Conservation (phyloP, 352 stramenopile species). For the Pythium sukuiense region DNA sequence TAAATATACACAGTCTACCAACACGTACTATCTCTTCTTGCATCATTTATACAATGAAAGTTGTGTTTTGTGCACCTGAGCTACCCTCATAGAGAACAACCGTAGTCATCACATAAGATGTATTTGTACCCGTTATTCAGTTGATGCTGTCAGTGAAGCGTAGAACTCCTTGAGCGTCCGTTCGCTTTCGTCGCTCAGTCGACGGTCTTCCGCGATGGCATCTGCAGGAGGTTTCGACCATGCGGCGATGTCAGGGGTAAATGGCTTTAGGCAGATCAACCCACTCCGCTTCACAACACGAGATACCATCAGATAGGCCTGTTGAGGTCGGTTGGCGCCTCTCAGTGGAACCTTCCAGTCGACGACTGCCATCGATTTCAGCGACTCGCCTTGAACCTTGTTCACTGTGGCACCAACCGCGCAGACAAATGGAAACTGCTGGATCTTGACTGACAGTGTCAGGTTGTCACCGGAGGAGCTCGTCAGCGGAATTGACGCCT, state of each 20-base stretch:
- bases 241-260: slow-evolving; percentile 11
- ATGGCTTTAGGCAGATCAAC: slow-evolving; percentile 11
- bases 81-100: too few relatives aligned
- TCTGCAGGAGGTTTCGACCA: slow-evolving; percentile 18
- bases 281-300: slow-evolving; percentile 14
- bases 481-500: slow-evolving; percentile 4
- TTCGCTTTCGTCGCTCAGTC: slow-evolving; percentile 8
- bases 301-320: slow-evolving; percentile 30
- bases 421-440: slow-evolving; percentile 31
- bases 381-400: slow-evolving; percentile 30
- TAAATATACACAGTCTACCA: slow-evolving; percentile 7
- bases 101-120: too few relatives aligned
- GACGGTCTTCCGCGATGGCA: slow-evolving; percentile 24
- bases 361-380: slow-evolving; percentile 19
- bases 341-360: slow-evolving; percentile 24
- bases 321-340: slow-evolving; percentile 20
- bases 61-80: neutral
- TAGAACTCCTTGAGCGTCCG: slow-evolving; percentile 6
- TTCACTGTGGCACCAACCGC: slow-evolving; percentile 28
- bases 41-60: too few relatives aligned
- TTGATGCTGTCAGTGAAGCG: neutral
- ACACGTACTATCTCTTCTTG: too few relatives aligned
- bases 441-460: slow-evolving; percentile 20
- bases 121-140: neutral
- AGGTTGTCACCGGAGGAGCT: neutral